Base-by-base conservation (phyloP, 176 grass and related monocot species). In the Carex myosuroides region DNA sequence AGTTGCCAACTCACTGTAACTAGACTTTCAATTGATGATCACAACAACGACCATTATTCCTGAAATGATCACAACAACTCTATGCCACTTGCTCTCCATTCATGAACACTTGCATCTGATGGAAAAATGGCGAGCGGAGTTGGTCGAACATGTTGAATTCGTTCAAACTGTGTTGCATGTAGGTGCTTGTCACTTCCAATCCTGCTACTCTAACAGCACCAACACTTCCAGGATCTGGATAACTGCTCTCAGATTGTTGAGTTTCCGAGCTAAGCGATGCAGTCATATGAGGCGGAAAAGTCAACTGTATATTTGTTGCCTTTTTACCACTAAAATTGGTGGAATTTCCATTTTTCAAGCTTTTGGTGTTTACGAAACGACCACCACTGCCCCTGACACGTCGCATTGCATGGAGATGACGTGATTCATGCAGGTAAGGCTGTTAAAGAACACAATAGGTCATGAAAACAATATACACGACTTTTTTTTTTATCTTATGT, bases 371-470 rank as follows among this genome's bases (percentile, higher is more conserved):
- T 30, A 90, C 59, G 74, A 94, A 94, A 75, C 92, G 88, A 41
- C 92, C 92, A 58, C 90, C 86, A 39, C 17, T 86, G 81, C 92
- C 90, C n/a, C 92, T 85, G 13, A 68, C 88, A 11, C 92, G 84
- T 37, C 90, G 90, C 71, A 92, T 81, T 26, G 92, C 90, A 86
- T 92, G 90, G 48, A 86, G 90, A 74, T 94, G 92, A 44, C 92
- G 83, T 8, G 90, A 94, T 73, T 94, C 88, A 50, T 94, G 92
- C 13, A 94, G 77, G 69, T 94, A 94, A 1, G 88, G 92, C 92
- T 94, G 89, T 78, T 35, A 16, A 78, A 56, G 37, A 71, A 56
- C 26, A 33, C 5, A 78, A 78, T 30, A 54, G 21, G 22, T 54
- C 71, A 75, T 52, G 65, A 18, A 39, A 69, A 18, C 6, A 8